Conservation (phyloP, 2,329 filamentous ascomycete species). For the Chaetomiaceae sp. region DNA sequence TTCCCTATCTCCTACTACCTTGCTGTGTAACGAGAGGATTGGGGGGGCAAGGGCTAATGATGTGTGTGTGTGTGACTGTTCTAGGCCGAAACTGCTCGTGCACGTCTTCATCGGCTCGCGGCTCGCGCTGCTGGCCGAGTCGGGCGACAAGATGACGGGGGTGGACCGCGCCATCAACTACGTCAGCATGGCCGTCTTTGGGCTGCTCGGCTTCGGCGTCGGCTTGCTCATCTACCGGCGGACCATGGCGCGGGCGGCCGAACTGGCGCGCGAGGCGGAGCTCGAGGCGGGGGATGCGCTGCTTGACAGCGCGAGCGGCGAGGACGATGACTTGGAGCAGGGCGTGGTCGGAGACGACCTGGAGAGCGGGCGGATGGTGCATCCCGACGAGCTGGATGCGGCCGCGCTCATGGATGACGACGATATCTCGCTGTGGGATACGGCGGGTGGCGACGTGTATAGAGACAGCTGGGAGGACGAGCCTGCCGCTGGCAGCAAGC, state of each 20-base stretch:
- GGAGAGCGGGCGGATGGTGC: conserved; percentile 34
- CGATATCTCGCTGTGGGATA: conserved; percentile 56
- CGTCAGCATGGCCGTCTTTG: conserved; percentile 69
- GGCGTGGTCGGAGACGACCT: conserved; percentile 40
- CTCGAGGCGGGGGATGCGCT: conserved; percentile 20
- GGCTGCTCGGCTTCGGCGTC: conserved; percentile 66
- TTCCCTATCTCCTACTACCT: conserved; percentile 7
- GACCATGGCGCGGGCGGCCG: conserved; percentile 59
- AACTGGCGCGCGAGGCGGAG: conserved; percentile 49
- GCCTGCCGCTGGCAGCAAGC: conserved; percentile 24
- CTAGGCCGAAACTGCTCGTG: conserved; percentile 80
- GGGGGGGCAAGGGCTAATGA: too few relatives aligned
- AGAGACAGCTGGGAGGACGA: conserved; percentile 31
- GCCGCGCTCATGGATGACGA: conserved; percentile 55
- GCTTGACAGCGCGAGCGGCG: conserved; percentile 7
- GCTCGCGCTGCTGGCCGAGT: conserved; percentile 76
- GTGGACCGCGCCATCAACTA: conserved; percentile 81
- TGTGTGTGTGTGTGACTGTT: too few relatives aligned
- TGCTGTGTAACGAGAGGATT: background rate
- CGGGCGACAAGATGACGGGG: conserved; percentile 75
- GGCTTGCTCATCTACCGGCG: conserved; percentile 80
- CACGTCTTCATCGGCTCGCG: conserved; percentile 89
- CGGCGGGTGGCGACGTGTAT: conserved; percentile 34
- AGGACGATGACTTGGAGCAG: conserved; percentile 18
- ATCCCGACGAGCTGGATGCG: conserved; percentile 33